A percentile compares a stretch with the other conserved stretches of the same genome.
Evolutionary conservation across 176 grass and related monocot genomes (phyloP).

Genomic region (Triticum monococcum): DNA sequence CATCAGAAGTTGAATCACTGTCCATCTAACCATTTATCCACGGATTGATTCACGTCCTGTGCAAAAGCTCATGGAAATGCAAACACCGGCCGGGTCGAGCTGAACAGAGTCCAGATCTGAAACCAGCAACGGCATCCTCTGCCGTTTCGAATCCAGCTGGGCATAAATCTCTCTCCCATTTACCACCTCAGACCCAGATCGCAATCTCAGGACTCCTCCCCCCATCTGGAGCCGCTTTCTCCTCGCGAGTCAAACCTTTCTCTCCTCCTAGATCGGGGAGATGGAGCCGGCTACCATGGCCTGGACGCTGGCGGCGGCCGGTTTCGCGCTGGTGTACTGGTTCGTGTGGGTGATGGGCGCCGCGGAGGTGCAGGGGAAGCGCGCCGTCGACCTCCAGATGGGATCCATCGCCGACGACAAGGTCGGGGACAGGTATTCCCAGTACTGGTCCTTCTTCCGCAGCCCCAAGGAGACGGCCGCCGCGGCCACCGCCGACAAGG

Average conservation of each 20-base stretch:
- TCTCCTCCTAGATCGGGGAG: conserved; percentile 10
- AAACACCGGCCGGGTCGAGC: neutral
- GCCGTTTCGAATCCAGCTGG: conserved; percentile 3
- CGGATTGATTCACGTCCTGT: too few species aligned
- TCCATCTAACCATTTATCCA: too few species aligned
- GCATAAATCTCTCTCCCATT: conserved; percentile 27
- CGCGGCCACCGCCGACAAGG: conserved; percentile 60
- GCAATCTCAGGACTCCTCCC: conserved; percentile 5
- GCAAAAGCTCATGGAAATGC: neutral
- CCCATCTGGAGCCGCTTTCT: neutral
- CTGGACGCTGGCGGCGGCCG: conserved; percentile 46
- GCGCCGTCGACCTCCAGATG: conserved; percentile 69
- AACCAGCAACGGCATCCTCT: conserved; percentile 13
- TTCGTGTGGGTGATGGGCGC: conserved; percentile 83
- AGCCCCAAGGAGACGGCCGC: conserved; percentile 57
- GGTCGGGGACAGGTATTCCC: conserved; percentile 64
- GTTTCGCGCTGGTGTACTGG: conserved; percentile 50
- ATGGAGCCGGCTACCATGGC: conserved; percentile 58
- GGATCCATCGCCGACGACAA: conserved; percentile 59
- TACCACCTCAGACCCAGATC: neutral
- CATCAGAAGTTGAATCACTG: too few species aligned
- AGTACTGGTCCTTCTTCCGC: conserved; percentile 81
- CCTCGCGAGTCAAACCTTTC: conserved; percentile 12
- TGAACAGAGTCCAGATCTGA: conserved; percentile 14
- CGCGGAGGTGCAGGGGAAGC: conserved; percentile 74